These are phyloP conservation scores for Mycosphaerella arachidis DNA, from an alignment of 2,329 filamentous ascomycete genomes.

Conservation along the genomic window DNA sequence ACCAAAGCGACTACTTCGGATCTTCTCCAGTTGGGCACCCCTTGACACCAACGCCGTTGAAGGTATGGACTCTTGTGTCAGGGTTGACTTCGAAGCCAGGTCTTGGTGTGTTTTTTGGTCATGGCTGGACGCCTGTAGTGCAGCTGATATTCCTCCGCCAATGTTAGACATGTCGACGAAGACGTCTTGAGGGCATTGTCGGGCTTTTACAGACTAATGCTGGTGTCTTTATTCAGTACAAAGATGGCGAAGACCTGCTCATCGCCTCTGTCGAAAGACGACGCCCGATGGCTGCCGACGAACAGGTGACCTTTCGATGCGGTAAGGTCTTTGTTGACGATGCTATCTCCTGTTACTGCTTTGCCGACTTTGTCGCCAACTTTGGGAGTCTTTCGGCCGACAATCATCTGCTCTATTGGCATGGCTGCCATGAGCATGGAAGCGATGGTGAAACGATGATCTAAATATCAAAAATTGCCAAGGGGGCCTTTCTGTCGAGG, in stretches of 20 bases:
- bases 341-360: not conserved
- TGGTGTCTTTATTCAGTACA: not conserved
- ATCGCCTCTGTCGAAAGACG: not conserved
- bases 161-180: not conserved
- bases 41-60: not conserved
- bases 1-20: not conserved
- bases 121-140: not conserved
- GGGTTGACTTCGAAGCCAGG: not conserved
- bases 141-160: not conserved
- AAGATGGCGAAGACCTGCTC: not conserved
- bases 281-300: not conserved
- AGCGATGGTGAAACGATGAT: not conserved
- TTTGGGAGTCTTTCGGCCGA: not conserved
- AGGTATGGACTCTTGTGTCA: not conserved
- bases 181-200: not conserved
- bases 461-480: no score
- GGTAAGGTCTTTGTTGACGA: not conserved
- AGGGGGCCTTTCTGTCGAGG: not conserved
- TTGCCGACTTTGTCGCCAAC: constrained; percentile 1
- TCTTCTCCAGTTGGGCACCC: not conserved
- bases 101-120: not conserved
- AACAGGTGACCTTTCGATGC: not conserved
- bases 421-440: not conserved
- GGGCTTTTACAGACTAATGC: not conserved
- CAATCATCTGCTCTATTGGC: not conserved